A percentile compares a stretch with the other conserved stretches of the same genome.
Conservation (phyloP, 768 basidiomycete genomes). For the Lenzites betulinus region DNA sequence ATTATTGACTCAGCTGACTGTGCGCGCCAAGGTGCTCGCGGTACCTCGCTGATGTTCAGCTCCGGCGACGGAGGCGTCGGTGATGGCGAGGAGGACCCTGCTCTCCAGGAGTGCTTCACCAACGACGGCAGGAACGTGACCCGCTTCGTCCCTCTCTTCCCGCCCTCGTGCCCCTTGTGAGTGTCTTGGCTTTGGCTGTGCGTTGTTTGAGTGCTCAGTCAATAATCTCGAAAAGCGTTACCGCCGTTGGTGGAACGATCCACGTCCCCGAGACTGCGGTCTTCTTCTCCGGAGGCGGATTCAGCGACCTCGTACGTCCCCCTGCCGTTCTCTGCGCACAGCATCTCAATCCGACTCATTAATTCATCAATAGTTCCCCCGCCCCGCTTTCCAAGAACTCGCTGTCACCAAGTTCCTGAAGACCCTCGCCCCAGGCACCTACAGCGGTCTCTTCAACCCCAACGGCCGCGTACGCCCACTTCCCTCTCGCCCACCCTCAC, state of each 20-base stretch:
- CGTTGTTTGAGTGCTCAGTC: not conserved
- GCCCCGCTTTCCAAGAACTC: conserved; percentile 54
- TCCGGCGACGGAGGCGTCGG: conserved; percentile 75
- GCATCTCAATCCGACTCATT: not conserved
- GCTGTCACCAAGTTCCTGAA: conserved; percentile 48
- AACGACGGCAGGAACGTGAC: conserved; percentile 60
- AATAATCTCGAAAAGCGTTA: conserved; percentile 48
- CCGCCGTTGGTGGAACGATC: conserved; percentile 68
- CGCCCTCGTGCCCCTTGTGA: conserved; percentile 50
- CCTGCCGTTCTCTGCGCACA: not conserved
- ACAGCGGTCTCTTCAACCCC: conserved; percentile 62
- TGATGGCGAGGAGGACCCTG: conserved; percentile 55
- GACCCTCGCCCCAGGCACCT: conserved; percentile 48
- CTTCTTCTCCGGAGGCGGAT: conserved; percentile 71
- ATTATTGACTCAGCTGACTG: not conserved
- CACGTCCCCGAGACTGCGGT: conserved; percentile 60
- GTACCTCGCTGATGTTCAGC: conserved; percentile 63
- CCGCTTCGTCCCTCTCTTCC: conserved; percentile 57
- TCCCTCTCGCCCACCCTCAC: not conserved
- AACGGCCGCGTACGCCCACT: conserved; percentile 21
- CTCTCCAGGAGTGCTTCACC: conserved; percentile 53
- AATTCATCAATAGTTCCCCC: conserved; percentile 43
- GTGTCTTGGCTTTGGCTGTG: conserved; percentile 12
- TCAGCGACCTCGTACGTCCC: conserved; percentile 61
- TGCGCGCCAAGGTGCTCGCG: conserved; percentile 54